phyloP scores from a whole-genome alignment of 106 monocot species.

The Apostasia shenzhenica region DNA sequence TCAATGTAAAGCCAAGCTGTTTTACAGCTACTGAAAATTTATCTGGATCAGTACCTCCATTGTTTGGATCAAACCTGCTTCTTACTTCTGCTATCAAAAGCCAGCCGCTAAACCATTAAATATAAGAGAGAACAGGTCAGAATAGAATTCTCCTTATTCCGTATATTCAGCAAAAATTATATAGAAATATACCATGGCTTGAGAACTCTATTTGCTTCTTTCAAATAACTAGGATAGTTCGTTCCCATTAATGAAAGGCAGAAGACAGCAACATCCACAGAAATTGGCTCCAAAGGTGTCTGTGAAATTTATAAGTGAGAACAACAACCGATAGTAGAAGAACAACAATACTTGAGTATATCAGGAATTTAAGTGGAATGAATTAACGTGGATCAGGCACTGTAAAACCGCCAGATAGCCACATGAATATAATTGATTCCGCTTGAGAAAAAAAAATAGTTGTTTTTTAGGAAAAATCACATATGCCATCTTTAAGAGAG shows the following conservation, averaged over 20 bases:
- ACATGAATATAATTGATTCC: too few relatives aligned
- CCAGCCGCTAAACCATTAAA: slow-evolving; percentile 67
- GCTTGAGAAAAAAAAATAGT: too few relatives aligned
- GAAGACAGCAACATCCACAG: slow-evolving; percentile 88
- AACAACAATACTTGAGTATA: too few relatives aligned
- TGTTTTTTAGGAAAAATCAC: too few relatives aligned
- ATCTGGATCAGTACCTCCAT: slow-evolving; percentile 84
- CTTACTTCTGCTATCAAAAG: slow-evolving; percentile 94
- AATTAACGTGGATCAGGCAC: too few relatives aligned
- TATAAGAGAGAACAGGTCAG: neutral
- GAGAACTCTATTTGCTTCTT: slow-evolving; percentile 88
- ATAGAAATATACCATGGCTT: slow-evolving; percentile 50
- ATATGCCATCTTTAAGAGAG: too few relatives aligned
- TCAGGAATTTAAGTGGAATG: too few relatives aligned
- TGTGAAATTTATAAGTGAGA: slow-evolving; percentile 7
- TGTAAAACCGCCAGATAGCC: too few relatives aligned
- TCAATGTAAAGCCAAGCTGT: slow-evolving; percentile 48
- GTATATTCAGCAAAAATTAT: neutral
- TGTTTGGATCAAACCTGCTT: slow-evolving; percentile 92
- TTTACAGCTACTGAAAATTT: slow-evolving; percentile 52
- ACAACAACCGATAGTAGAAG: too few relatives aligned
- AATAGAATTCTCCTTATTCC: neutral
- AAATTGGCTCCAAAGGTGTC: slow-evolving; percentile 79
- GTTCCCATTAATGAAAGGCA: slow-evolving; percentile 98
- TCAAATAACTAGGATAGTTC: slow-evolving; percentile 70